Conservation (phyloP, 441 rosid species). For the Croton laevigatus region DNA sequence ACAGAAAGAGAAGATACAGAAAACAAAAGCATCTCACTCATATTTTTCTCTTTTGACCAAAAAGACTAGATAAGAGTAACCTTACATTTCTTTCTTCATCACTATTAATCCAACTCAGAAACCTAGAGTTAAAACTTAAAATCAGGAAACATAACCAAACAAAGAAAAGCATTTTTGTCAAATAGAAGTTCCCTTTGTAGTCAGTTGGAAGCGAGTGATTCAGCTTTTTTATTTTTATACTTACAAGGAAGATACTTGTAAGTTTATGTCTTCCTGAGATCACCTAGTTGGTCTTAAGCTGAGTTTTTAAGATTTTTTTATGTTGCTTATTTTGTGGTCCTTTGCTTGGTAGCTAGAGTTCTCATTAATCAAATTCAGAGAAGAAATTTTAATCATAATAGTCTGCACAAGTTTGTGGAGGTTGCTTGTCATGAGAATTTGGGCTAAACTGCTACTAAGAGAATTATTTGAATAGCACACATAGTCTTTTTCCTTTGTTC, state of each 20-base stretch:
- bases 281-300: not conserved
- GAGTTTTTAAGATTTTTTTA: not conserved
- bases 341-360: not conserved
- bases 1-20: not conserved
- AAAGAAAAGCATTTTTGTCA: not conserved
- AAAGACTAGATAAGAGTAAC: not conserved
- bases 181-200: slow-evolving; percentile 2
- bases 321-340: not conserved
- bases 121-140: not conserved
- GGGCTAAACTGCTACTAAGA: not conserved
- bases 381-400: not conserved
- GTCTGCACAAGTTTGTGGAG: not conserved
- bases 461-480: not conserved
- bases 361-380: not conserved
- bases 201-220: not conserved
- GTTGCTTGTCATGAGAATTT: not conserved
- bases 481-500: not conserved
- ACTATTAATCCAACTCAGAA: not conserved
- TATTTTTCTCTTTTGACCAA: not conserved
- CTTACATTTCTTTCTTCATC: not conserved
- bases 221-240: not conserved
- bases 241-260: not conserved
- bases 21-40: not conserved
- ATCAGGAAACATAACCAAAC: not conserved
- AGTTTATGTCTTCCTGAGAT: not conserved